Evolutionary conservation across 306 rosid genomes (phyloP).

Genomic region (barrel medic (Medicago truncatula)): DNA sequence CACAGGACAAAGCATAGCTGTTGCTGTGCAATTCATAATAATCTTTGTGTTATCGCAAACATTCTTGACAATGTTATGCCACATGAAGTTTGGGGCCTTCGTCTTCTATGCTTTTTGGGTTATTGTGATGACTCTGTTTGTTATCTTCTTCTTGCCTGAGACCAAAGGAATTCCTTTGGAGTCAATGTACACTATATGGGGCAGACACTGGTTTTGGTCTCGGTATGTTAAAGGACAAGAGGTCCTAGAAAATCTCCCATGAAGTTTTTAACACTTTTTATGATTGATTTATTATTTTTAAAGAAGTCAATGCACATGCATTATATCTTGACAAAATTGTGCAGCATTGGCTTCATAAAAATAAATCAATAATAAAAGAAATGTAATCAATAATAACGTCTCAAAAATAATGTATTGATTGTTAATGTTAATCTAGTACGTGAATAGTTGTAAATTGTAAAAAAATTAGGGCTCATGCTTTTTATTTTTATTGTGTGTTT

Average conservation of each 20-base stretch:
- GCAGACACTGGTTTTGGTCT: slow-evolving; percentile 72
- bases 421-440: too few relatives aligned
- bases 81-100: slow-evolving; percentile 72
- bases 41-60: slow-evolving; percentile 61
- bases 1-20: slow-evolving; percentile 71
- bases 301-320: too few relatives aligned
- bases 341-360: too few relatives aligned
- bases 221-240: slow-evolving; percentile 47
- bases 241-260: slow-evolving; percentile 14
- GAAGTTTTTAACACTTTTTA: neutral
- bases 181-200: slow-evolving; percentile 62
- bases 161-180: slow-evolving; percentile 74
- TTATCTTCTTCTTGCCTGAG: slow-evolving; percentile 55
- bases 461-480: too few relatives aligned
- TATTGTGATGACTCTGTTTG: slow-evolving; percentile 58
- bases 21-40: slow-evolving; percentile 53
- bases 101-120: slow-evolving; percentile 73
- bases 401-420: too few relatives aligned
- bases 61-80: slow-evolving; percentile 73
- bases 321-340: too few relatives aligned
- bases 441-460: too few relatives aligned
- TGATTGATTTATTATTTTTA: too few relatives aligned
- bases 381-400: too few relatives aligned
- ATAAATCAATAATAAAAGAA: too few relatives aligned
- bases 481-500: too few relatives aligned